phyloP scores from a whole-genome alignment of 2,329 filamentous ascomycete genomes.

The Pseudogymnoascus verrucosus region DNA sequence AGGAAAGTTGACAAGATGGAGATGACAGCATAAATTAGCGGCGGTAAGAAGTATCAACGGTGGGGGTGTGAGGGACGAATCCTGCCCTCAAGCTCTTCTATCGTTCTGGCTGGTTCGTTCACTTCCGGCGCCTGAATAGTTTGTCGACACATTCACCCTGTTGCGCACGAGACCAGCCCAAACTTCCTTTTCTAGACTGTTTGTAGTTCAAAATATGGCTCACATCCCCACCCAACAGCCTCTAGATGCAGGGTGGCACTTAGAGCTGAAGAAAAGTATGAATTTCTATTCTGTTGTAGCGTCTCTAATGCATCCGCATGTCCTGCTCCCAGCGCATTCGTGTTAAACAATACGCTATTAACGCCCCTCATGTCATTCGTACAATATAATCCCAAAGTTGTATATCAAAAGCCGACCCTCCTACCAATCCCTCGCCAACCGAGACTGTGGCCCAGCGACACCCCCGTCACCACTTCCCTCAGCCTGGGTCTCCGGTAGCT shows the following conservation, averaged over 20 bases:
- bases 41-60: neutral
- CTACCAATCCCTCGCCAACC: neutral
- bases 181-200: neutral
- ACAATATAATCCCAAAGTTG: neutral
- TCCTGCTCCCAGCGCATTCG: neutral
- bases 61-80: neutral
- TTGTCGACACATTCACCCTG: neutral
- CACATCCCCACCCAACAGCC: neutral
- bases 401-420: neutral
- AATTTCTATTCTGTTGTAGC: neutral
- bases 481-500: neutral
- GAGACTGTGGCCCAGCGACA: neutral
- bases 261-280: neutral
- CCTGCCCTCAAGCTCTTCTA: neutral
- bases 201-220: neutral
- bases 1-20: too few relatives aligned
- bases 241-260: too few relatives aligned
- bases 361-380: conserved; percentile 7
- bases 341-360: conserved; percentile 1
- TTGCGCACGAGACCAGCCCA: neutral
- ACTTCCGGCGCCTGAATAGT: neutral
- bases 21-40: neutral
- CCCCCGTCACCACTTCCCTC: neutral
- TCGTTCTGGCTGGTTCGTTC: neutral
- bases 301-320: neutral